Percentiles rank a stretch among this genome's conserved stretches.
These are phyloP conservation scores for Citrus unshiu DNA, from an alignment of 345 rosid species.

Conservation along the genomic window DNA sequence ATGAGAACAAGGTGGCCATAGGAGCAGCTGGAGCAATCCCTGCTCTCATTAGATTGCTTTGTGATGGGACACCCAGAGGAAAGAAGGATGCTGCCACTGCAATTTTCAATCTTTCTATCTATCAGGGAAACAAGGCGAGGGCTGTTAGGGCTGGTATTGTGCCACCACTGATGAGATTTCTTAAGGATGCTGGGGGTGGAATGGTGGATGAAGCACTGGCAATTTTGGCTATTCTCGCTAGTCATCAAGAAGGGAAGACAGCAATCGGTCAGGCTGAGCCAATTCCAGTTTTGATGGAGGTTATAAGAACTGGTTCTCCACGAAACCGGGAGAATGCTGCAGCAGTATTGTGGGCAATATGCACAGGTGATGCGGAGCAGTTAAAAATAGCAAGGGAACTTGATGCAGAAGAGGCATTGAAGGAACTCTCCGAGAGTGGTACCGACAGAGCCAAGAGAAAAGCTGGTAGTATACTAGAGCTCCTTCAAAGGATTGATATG, in stretches of 20 bases:
- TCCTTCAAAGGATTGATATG: constrained; percentile 49
- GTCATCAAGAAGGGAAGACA: constrained; percentile 80
- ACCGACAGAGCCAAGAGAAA: constrained; percentile 98
- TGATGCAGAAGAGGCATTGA: constrained; percentile 72
- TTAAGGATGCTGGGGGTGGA: constrained; percentile 91
- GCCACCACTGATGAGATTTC: constrained; percentile 59
- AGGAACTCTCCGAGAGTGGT: constrained; percentile 77
- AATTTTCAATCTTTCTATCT: constrained; percentile 83
- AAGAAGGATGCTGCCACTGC: constrained; percentile 99
- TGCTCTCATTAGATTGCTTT: constrained; percentile 75
- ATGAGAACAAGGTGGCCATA: constrained; percentile 91
- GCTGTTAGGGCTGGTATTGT: constrained; percentile 93
- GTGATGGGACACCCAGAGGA: constrained; percentile 91
- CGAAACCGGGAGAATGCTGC: constrained; percentile 92
- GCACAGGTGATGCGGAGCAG: constrained; percentile 62
- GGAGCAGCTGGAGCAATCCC: constrained; percentile 98
- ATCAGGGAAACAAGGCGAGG: constrained; percentile 96
- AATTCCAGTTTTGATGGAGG: constrained; percentile 69
- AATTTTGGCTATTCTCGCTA: constrained; percentile 82
- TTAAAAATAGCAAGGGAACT: constrained; percentile 58
- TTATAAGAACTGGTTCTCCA: constrained; percentile 81
- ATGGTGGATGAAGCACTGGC: constrained; percentile 97
- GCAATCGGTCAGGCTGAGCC: constrained; percentile 78
- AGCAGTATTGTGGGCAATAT: constrained; percentile 80
- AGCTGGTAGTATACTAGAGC: constrained; percentile 76